A percentile compares a stretch with the other conserved stretches of the same genome.
These are phyloP conservation scores for Zalerion maritima DNA, from an alignment of 495 filamentous ascomycete genomes.

Conservation along the genomic window DNA sequence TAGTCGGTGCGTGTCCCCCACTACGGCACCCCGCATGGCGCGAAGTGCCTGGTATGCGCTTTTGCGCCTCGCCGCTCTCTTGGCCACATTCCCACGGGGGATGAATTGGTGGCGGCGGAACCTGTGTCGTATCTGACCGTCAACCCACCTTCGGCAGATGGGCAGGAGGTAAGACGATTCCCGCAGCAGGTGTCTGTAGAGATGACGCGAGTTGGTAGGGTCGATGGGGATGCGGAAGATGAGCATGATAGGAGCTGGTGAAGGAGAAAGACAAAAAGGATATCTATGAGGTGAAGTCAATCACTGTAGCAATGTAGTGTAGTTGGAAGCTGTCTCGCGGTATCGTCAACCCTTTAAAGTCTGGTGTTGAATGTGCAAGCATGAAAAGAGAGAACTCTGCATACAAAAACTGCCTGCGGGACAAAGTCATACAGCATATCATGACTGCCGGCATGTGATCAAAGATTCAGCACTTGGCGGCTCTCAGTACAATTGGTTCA, in stretches of 20 bases:
- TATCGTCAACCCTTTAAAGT: too few species aligned
- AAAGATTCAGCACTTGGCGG: too few species aligned
- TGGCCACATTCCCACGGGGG: too few species aligned
- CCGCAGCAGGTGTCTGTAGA: conserved; percentile 67
- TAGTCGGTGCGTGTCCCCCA: conserved; percentile 46
- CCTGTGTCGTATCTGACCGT: conserved; percentile 38
- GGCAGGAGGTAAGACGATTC: conserved; percentile 72
- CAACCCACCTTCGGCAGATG: conserved; percentile 44
- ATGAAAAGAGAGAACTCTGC: too few species aligned
- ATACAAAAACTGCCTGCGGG: too few species aligned
- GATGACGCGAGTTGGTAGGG: conserved; percentile 35
- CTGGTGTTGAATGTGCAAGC: too few species aligned
- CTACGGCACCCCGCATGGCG: conserved; percentile 24
- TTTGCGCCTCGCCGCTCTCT: conserved; percentile 5
- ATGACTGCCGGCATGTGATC: too few species aligned
- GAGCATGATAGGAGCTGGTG: not conserved
- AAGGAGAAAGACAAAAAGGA: not conserved
- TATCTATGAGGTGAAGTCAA: too few species aligned
- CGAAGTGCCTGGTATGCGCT: conserved; percentile 2
- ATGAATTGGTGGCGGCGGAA: conserved; percentile 36
- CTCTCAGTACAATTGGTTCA: too few species aligned
- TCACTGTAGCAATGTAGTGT: too few species aligned
- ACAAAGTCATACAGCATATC: too few species aligned
- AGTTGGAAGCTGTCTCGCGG: too few species aligned
- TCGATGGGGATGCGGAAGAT: conserved; percentile 6